These are phyloP conservation scores for Nematodospora anomalae DNA, from an alignment of 1,139 yeast genomes.

Conservation along the genomic window DNA sequence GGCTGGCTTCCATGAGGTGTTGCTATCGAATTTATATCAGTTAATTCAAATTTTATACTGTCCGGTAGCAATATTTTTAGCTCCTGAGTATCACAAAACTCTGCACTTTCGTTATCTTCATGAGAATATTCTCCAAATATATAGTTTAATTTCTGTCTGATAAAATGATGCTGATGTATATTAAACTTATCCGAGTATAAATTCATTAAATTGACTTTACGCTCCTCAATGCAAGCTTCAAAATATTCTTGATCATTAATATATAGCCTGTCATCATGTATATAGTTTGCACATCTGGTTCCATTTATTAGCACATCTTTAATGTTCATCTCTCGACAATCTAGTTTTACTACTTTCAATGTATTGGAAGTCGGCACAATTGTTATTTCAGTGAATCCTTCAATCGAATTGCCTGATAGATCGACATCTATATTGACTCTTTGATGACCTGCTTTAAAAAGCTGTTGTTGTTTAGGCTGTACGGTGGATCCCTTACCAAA, in stretches of 20 bases:
- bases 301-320: constrained; percentile 63
- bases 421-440: constrained; percentile 68
- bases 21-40: constrained; percentile 48
- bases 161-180: constrained; percentile 62
- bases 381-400: constrained; percentile 84
- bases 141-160: constrained; percentile 62
- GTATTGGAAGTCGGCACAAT: constrained; percentile 67
- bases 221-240: constrained; percentile 22
- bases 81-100: constrained; percentile 62
- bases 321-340: constrained; percentile 76
- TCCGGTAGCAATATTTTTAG: constrained; percentile 72
- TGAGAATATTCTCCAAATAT: constrained; percentile 54
- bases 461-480: constrained; percentile 21
- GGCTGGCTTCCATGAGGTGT: constrained; percentile 39
- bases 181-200: constrained; percentile 44
- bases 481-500: constrained; percentile 1
- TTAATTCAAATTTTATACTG: constrained; percentile 57
- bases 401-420: constrained; percentile 48
- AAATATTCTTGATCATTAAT: constrained; percentile 36
- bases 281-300: constrained; percentile 32
- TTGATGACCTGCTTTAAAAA: constrained; percentile 65
- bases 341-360: constrained; percentile 63
- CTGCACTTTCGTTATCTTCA: constrained; percentile 24
- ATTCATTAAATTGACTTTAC: constrained; percentile 39
- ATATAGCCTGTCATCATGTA: constrained; percentile 40